Percentiles rank a stretch among this genome's conserved stretches.
phyloP scores from a whole-genome alignment of 208 protist genomes.

The Leishmania braziliensis region DNA sequence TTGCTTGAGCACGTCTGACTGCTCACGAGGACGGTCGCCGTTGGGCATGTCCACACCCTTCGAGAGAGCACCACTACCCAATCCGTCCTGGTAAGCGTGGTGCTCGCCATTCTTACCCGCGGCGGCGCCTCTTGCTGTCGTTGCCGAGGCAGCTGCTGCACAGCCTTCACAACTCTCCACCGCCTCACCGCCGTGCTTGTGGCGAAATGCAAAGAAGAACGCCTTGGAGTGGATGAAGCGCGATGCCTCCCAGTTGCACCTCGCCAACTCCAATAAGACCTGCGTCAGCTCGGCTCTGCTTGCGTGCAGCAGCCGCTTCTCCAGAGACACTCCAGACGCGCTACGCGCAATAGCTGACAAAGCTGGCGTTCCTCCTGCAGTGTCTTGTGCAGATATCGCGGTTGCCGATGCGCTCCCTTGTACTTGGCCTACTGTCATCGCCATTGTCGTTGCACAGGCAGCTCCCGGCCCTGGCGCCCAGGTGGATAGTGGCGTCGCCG shows the following conservation, averaged over 20 bases:
- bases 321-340: constrained; percentile 38
- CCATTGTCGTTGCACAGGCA: neutral
- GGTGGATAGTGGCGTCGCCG: neutral
- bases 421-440: neutral
- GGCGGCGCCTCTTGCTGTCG: neutral
- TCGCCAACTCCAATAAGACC: constrained; percentile 70
- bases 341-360: constrained; percentile 6
- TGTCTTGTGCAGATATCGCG: neutral
- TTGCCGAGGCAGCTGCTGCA: neutral
- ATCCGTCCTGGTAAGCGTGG: neutral
- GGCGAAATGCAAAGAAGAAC: constrained; percentile 56
- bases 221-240: constrained; percentile 77
- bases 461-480: neutral
- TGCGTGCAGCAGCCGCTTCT: constrained; percentile 55
- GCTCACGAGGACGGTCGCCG: neutral
- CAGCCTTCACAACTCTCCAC: neutral
- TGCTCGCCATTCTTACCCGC: neutral
- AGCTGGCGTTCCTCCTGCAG: neutral
- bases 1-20: neutral
- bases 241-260: constrained; percentile 59
- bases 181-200: constrained; percentile 17
- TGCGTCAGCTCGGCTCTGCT: constrained; percentile 70
- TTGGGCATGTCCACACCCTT: neutral
- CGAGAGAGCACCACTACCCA: neutral
- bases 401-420: neutral